Percentiles rank a stretch among this genome's conserved stretches.
Conservation (phyloP, 257 asterid genomes). For the Ajuga chamaepitys region DNA sequence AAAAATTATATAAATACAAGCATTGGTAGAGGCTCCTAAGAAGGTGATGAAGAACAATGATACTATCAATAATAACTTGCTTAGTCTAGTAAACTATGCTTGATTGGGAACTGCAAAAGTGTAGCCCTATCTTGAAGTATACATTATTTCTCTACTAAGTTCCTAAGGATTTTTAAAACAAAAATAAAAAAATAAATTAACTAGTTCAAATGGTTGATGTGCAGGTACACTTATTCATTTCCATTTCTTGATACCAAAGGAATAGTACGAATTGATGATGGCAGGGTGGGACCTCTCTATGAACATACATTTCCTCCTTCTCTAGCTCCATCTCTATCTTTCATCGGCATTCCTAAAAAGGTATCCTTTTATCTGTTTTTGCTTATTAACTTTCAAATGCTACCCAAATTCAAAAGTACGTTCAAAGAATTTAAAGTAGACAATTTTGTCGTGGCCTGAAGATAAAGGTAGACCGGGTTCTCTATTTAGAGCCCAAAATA, state of each 20-base stretch:
- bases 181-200: background rate
- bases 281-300: slow-evolving; percentile 86
- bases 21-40: too few species aligned
- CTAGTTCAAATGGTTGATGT: slow-evolving; percentile 14
- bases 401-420: background rate
- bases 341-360: slow-evolving; percentile 79
- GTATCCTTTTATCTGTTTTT: slow-evolving; percentile 16
- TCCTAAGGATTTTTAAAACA: background rate
- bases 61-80: background rate
- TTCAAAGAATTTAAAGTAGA: too few species aligned
- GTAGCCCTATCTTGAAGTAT: slow-evolving; percentile 13
- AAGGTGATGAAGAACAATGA: background rate
- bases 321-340: slow-evolving; percentile 79
- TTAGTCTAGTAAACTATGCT: background rate
- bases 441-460: too few species aligned
- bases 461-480: too few species aligned
- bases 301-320: slow-evolving; percentile 93
- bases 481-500: too few species aligned
- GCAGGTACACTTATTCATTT: slow-evolving; percentile 75
- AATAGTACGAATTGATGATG: slow-evolving; percentile 59
- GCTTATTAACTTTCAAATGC: background rate
- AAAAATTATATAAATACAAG: too few species aligned
- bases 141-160: slow-evolving; percentile 1
- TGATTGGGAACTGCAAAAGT: slow-evolving; percentile 1
- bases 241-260: slow-evolving; percentile 98